Evolutionary conservation across 495 filamentous ascomycete species (phyloP).

Genomic region (Aspergillus heteromorphus): DNA sequence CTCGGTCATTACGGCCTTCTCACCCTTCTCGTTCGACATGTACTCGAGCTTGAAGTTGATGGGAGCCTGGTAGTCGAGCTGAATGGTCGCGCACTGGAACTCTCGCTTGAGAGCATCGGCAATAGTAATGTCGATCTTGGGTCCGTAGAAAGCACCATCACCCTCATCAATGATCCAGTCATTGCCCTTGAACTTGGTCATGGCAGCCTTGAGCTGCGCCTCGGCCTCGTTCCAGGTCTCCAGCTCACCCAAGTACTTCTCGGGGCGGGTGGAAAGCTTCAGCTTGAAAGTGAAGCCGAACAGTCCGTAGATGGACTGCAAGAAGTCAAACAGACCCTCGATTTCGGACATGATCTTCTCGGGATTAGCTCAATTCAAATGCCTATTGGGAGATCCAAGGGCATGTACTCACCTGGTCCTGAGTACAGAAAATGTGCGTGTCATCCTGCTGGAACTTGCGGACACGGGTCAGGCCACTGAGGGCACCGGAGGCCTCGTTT

Average conservation of each 20-base stretch:
- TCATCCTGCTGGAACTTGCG: slow-evolving; percentile 94
- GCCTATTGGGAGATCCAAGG: background rate
- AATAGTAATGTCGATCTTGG: slow-evolving; percentile 92
- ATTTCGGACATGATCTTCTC: slow-evolving; percentile 78
- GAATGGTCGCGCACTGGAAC: slow-evolving; percentile 93
- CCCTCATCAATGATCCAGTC: slow-evolving; percentile 87
- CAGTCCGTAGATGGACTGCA: slow-evolving; percentile 76
- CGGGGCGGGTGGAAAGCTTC: slow-evolving; percentile 90
- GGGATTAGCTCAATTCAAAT: slow-evolving; percentile 6
- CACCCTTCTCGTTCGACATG: slow-evolving; percentile 60
- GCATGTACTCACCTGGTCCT: slow-evolving; percentile 53
- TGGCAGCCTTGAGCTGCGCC: slow-evolving; percentile 63
- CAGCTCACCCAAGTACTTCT: slow-evolving; percentile 83
- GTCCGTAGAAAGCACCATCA: slow-evolving; percentile 96
- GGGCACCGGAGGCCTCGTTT: slow-evolving; percentile 89
- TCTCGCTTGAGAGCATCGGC: slow-evolving; percentile 72
- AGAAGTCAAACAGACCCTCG: slow-evolving; percentile 80
- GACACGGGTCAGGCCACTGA: slow-evolving; percentile 86
- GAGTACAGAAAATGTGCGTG: slow-evolving; percentile 84
- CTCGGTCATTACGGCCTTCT: slow-evolving; percentile 30
- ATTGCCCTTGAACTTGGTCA: slow-evolving; percentile 72
- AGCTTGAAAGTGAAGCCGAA: slow-evolving; percentile 95
- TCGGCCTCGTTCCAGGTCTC: slow-evolving; percentile 88
- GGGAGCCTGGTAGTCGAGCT: slow-evolving; percentile 93
- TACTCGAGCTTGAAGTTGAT: slow-evolving; percentile 81